These are phyloP conservation scores for Nicotiana knightiana DNA, from an alignment of 257 asterid species.

Conservation along the genomic window DNA sequence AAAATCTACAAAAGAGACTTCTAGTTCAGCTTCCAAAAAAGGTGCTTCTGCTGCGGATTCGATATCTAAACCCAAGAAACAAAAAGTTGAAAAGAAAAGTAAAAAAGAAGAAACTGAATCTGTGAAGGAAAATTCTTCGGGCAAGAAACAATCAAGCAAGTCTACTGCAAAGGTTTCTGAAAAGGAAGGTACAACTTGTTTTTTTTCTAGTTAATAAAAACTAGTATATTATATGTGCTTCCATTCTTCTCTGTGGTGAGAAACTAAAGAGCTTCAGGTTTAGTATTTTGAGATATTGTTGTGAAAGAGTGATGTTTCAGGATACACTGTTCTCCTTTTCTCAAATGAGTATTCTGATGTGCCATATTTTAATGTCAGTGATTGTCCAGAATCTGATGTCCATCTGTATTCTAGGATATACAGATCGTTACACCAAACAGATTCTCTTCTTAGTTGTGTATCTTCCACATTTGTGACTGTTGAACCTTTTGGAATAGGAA, in stretches of 20 bases:
- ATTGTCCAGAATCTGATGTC: not conserved
- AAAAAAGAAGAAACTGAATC: slow-evolving; percentile 32
- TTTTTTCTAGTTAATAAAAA: not conserved
- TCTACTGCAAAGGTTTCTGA: slow-evolving; percentile 28
- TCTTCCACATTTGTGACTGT: slow-evolving; percentile 3
- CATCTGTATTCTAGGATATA: not conserved
- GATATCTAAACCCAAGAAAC: slow-evolving; percentile 35
- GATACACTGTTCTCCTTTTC: not conserved
- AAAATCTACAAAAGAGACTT: slow-evolving; percentile 30
- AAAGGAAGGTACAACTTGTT: slow-evolving; percentile 11
- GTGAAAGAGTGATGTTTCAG: not conserved
- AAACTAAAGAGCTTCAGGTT: not conserved
- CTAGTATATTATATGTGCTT: not conserved
- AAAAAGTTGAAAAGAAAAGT: slow-evolving; percentile 34
- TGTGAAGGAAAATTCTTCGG: slow-evolving; percentile 36
- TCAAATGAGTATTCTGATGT: not conserved
- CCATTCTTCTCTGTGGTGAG: not conserved
- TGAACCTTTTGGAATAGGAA: slow-evolving; percentile 22
- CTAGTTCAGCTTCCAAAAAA: slow-evolving; percentile 41
- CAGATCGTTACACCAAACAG: not conserved
- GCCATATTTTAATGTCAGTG: not conserved
- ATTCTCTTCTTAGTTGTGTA: not conserved
- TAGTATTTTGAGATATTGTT: not conserved
- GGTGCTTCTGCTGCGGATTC: slow-evolving; percentile 35
- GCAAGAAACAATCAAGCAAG: slow-evolving; percentile 40